Base-by-base conservation (phyloP, 2,329 filamentous ascomycete genomes). In the Cytospora piceicola region DNA sequence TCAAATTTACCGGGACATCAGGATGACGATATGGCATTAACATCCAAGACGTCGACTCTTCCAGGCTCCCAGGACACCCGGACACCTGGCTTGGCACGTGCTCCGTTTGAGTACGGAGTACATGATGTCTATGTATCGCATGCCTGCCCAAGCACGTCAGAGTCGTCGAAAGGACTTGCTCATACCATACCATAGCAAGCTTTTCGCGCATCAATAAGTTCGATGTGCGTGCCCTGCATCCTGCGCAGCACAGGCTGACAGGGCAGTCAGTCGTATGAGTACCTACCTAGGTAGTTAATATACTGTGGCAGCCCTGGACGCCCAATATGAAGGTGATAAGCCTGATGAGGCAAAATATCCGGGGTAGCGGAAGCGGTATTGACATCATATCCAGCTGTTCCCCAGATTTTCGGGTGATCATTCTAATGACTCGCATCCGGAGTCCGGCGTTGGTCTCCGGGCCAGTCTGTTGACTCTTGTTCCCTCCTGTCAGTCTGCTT, bases 321-420 rank as follows among this genome's bases (percentile, higher is more conserved):
- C 39, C 46, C 46, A 49, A 11, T 27, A 60, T 36, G 58, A 60
- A 27, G 58, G 52, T 36, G 42, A 60, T 51, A 46, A 46, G 46
- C 58, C 34, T n/a, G n/a, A 49, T 49, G n/a, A 24, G 12, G 55
- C 51, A 8, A 57, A 46, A n/a, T 17, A n/a, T 51, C 60, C 53
- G 24, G 60, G 60, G 53, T 27, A 49, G 55, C 24, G 55, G 55
- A n/a, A 51, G 39, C 27, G 22, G 36, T 52, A 22, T 52, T 57
- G 61, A 63, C 61, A 63, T 63, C 61, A 63, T 55, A 22, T 36
- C 61, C 4, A 52, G 29, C 15, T 17, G n/a, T 63, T 63, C 61
- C 61, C 61, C 61, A 63, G 61, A 63, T 63, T 57, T 63, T 55
- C 42, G 53, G 61, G 22, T 42, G 39, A 63, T 63, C 54, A 22